Evolutionary conservation across 2,329 filamentous ascomycete genomes (phyloP), one percentile per base, ranked within the genome.

Genomic region (Didymella keratinophila): DNA sequence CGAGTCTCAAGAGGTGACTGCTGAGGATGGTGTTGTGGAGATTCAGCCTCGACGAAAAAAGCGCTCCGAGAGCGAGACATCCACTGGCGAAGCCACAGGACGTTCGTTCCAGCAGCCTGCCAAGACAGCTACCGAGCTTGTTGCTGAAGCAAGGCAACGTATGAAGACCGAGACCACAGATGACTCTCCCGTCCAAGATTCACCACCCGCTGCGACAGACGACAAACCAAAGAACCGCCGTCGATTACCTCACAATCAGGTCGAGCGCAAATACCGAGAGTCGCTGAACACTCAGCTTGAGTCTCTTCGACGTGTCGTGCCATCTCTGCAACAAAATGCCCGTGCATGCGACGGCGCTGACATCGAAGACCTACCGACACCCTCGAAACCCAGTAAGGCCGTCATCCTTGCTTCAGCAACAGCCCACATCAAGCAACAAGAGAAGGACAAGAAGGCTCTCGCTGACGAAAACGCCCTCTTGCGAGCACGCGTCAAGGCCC

Each of bases 211-310:
- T 30, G 52, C 63, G 30, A 62, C 64, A 2, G 69, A 70, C 2
- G 66, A 66, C 2, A 77, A 76, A 56, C 64, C 70, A 18, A 78
- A 77, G 56, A 64, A 69, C 11, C 73, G 73, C 30, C 70, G 72
- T 25, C 71, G 77, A 39, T 59, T 77, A 18, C 77, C 77, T 11
- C 79, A 81, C 69, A 81, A 80, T 51, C 77, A 80, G 60, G 78
- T 81, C 52, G 79, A 81, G 61, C 77, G 78, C 45, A 78, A 80
- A 55, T 81, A 81, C 64, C 78, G 79, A 51, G 78, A 81, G 50
- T 80, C 78, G 4, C 73, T 81, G 47, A 81, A 81, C 68, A 78
- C 78, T 1, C 78, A 80, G 57, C 75, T 81, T 45, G 79, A 81
- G 16, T 77, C 77, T 0, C 70, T 81, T 8, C 73, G 75, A 34